A percentile compares a stretch with the other conserved stretches of the same genome.
Evolutionary conservation across 108 stramenopile species (phyloP).

Genomic region (Poteriospumella lacustris): DNA sequence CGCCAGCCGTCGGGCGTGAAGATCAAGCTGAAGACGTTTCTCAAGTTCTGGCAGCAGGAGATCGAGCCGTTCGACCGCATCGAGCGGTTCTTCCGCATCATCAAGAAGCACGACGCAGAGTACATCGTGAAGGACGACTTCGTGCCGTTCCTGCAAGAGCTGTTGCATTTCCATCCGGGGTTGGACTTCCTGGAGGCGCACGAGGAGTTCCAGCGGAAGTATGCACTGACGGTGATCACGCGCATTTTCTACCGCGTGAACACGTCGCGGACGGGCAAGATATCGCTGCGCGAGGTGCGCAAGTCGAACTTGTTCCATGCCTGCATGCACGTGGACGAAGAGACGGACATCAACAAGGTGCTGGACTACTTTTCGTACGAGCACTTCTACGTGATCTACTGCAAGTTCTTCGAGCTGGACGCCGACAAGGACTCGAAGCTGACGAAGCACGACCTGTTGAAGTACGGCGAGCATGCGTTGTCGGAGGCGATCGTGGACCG

Average conservation of each 20-base stretch:
- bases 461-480: conserved; percentile 88
- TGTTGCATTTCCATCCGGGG: conserved; percentile 80
- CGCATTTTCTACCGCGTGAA: conserved; percentile 88
- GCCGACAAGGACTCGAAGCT: conserved; percentile 88
- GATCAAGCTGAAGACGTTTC: conserved; percentile 53
- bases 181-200: conserved; percentile 76
- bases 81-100: conserved; percentile 82
- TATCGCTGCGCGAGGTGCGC: conserved; percentile 76
- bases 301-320: conserved; percentile 73
- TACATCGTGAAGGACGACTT: conserved; percentile 82
- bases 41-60: conserved; percentile 73
- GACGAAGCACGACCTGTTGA: conserved; percentile 81
- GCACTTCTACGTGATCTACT: conserved; percentile 97
- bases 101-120: conserved; percentile 68
- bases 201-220: conserved; percentile 92
- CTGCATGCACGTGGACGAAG: conserved; percentile 78
- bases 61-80: conserved; percentile 80
- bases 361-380: conserved; percentile 71
- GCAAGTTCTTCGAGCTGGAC: conserved; percentile 97
- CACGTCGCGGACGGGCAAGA: conserved; percentile 68
- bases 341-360: conserved; percentile 95
- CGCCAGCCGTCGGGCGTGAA: too few relatives aligned
- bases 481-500: conserved; percentile 92
- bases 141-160: conserved; percentile 78
- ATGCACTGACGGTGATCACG: conserved; percentile 87